Percentiles rank a stretch among this genome's conserved stretches.
These are phyloP conservation scores for Blastobotrys petasosporus DNA, from an alignment of 1,139 yeast genomes.

Conservation along the genomic window DNA sequence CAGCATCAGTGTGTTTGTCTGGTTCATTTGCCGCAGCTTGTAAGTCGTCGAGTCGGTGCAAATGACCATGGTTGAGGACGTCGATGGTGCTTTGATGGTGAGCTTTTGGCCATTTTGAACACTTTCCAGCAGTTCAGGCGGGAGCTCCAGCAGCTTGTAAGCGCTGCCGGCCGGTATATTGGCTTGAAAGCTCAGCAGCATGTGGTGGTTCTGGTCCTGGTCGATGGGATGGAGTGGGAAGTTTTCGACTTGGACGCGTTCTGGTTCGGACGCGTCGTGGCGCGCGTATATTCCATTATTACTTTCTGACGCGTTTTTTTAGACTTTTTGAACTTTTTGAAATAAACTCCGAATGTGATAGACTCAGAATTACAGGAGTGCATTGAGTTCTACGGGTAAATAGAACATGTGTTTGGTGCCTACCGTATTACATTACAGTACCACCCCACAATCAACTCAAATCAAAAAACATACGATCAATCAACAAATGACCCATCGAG, in stretches of 20 bases:
- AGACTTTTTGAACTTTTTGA: too few species aligned
- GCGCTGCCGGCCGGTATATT: slow-evolving; percentile 30
- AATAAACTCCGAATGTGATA: too few species aligned
- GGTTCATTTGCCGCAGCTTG: slow-evolving; percentile 71
- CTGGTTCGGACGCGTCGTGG: slow-evolving; percentile 2
- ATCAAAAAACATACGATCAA: too few species aligned
- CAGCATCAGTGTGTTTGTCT: slow-evolving; percentile 71
- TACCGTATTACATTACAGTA: too few species aligned
- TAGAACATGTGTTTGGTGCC: too few species aligned
- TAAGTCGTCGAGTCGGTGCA: slow-evolving; percentile 58
- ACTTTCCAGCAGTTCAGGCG: slow-evolving; percentile 47
- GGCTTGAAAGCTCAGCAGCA: slow-evolving; percentile 23
- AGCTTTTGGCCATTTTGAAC: slow-evolving; percentile 38
- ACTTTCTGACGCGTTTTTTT: too few species aligned
- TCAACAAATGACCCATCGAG: too few species aligned
- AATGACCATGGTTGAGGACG: slow-evolving; percentile 48
- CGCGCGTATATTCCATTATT: too few species aligned
- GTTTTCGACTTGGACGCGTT: background rate
- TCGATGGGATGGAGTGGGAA: slow-evolving; percentile 12
- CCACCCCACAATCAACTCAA: too few species aligned
- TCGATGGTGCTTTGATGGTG: slow-evolving; percentile 42
- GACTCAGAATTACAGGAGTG: too few species aligned
- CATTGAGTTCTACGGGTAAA: too few species aligned
- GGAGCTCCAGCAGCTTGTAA: slow-evolving; percentile 55
- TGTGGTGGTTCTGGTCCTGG: slow-evolving; percentile 18